Evolutionary conservation across 2,329 filamentous ascomycete genomes (phyloP).

Genomic region (Diatrype stigma): DNA sequence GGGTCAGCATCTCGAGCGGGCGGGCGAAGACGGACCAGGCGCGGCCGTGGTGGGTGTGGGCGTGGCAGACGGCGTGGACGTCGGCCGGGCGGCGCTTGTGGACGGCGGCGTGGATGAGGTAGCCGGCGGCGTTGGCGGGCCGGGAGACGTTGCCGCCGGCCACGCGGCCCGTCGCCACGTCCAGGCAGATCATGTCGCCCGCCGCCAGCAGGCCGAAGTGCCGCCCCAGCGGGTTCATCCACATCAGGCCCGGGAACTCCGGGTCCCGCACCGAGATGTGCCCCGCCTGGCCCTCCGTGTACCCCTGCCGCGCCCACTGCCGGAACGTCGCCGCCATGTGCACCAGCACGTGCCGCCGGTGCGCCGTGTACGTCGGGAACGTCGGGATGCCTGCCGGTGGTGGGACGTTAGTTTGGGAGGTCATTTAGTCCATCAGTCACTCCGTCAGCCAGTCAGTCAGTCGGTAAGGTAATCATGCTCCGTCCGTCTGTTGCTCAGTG

Average conservation of each 20-base stretch:
- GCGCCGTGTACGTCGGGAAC: slow-evolving; percentile 33
- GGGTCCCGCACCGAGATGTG: slow-evolving; percentile 28
- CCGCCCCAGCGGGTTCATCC: slow-evolving; percentile 64
- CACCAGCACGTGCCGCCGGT: slow-evolving; percentile 60
- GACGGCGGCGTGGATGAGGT: slow-evolving; percentile 65
- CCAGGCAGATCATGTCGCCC: slow-evolving; percentile 63
- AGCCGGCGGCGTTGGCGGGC: slow-evolving; percentile 64
- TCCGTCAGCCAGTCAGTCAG: too few relatives aligned
- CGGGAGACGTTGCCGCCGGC: slow-evolving; percentile 58
- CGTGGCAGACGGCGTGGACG: slow-evolving; percentile 64
- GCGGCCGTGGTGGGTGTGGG: slow-evolving; percentile 61
- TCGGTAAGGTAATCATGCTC: too few relatives aligned
- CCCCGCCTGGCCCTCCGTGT: slow-evolving; percentile 64
- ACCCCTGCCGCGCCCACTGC: slow-evolving; percentile 61
- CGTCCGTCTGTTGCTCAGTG: too few relatives aligned
- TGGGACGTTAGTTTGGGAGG: neutral
- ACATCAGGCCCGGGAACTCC: slow-evolving; percentile 33
- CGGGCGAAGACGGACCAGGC: slow-evolving; percentile 64
- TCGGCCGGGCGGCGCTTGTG: slow-evolving; percentile 59
- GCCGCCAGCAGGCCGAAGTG: slow-evolving; percentile 64
- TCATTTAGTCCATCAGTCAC: neutral
- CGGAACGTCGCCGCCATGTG: slow-evolving; percentile 69
- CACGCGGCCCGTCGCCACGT: slow-evolving; percentile 52
- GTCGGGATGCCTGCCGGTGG: slow-evolving; percentile 35
- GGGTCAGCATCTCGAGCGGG: slow-evolving; percentile 67